These are phyloP conservation scores for Blumeriella jaapii DNA, from an alignment of 2,329 filamentous ascomycete genomes.

Conservation along the genomic window DNA sequence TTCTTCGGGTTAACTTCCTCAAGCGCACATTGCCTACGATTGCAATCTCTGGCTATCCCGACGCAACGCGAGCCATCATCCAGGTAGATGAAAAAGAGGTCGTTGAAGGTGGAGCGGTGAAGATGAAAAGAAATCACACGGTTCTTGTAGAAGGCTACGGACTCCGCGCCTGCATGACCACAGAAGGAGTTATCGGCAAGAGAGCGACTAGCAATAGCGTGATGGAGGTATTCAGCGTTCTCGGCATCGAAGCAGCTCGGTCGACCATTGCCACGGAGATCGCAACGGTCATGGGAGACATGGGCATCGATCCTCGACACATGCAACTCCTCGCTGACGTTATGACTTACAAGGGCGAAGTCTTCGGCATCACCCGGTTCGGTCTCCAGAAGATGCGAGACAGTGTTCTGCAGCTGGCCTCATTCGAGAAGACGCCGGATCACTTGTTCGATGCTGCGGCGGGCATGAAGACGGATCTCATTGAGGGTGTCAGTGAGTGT, in stretches of 20 bases:
- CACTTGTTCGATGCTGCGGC: constrained; percentile 93
- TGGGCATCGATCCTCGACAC: constrained; percentile 94
- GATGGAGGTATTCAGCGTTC: constrained; percentile 75
- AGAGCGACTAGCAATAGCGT: constrained; percentile 71
- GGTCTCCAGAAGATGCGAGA: constrained; percentile 95
- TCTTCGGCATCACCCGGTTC: constrained; percentile 92
- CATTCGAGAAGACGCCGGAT: constrained; percentile 96
- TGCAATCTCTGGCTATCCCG: constrained; percentile 82
- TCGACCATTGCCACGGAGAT: constrained; percentile 86
- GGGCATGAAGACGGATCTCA: constrained; percentile 80
- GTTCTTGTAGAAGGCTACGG: constrained; percentile 95
- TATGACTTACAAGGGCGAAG: constrained; percentile 98
- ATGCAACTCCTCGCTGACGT: constrained; percentile 96
- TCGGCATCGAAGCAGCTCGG: constrained; percentile 91
- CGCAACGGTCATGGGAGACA: constrained; percentile 75
- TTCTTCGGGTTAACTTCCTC: constrained; percentile 72
- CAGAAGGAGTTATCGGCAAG: constrained; percentile 75
- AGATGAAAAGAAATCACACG: too few relatives aligned
- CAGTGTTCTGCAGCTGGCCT: constrained; percentile 83
- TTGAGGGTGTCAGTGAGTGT: constrained; percentile 89
- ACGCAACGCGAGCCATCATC: constrained; percentile 79
- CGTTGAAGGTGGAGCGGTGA: too few relatives aligned
- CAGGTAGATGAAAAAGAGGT: too few relatives aligned
- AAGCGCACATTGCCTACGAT: constrained; percentile 72
- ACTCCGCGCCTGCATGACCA: constrained; percentile 80